These are phyloP conservation scores for Biscogniauxia marginata DNA, from an alignment of 2,329 filamentous ascomycete genomes.

Conservation along the genomic window DNA sequence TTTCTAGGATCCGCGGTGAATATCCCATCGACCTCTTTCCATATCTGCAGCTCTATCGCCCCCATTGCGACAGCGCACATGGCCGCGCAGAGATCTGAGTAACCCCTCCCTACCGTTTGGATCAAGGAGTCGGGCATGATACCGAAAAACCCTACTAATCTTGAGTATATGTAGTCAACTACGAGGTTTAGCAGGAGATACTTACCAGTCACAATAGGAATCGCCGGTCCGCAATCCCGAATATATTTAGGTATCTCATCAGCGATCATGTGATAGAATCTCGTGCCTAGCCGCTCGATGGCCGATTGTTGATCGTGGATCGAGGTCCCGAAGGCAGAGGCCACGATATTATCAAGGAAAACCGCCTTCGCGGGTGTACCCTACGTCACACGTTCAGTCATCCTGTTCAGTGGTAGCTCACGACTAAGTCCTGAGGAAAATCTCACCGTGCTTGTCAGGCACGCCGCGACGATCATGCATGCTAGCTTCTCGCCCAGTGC, in stretches of 20 bases:
- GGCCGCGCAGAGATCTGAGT: constrained; percentile 70
- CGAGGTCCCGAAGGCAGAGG: constrained; percentile 25
- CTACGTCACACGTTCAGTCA: constrained; percentile 8
- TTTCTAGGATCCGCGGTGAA: constrained; percentile 76
- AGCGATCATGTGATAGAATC: constrained; percentile 27
- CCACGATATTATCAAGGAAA: constrained; percentile 28
- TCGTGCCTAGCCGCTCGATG: constrained; percentile 23
- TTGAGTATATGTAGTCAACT: constrained; percentile 6
- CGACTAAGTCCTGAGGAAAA: neutral
- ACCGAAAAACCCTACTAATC: constrained; percentile 64
- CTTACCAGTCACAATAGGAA: constrained; percentile 30
- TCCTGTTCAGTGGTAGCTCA: constrained; percentile 4
- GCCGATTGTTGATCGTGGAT: constrained; percentile 26
- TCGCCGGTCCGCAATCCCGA: constrained; percentile 23
- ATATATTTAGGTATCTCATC: constrained; percentile 25
- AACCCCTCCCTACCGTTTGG: constrained; percentile 64
- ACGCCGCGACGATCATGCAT: constrained; percentile 31
- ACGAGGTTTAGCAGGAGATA: neutral
- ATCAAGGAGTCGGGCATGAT: constrained; percentile 65
- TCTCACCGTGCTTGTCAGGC: constrained; percentile 29
- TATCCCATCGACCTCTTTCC: constrained; percentile 74
- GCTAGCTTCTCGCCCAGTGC: constrained; percentile 40
- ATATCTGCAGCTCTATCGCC: constrained; percentile 66
- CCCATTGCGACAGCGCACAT: constrained; percentile 63
- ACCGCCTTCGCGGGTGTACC: constrained; percentile 26